phyloP scores from a whole-genome alignment of 257 asterid genomes.

The Solanum ahanhuiri region DNA sequence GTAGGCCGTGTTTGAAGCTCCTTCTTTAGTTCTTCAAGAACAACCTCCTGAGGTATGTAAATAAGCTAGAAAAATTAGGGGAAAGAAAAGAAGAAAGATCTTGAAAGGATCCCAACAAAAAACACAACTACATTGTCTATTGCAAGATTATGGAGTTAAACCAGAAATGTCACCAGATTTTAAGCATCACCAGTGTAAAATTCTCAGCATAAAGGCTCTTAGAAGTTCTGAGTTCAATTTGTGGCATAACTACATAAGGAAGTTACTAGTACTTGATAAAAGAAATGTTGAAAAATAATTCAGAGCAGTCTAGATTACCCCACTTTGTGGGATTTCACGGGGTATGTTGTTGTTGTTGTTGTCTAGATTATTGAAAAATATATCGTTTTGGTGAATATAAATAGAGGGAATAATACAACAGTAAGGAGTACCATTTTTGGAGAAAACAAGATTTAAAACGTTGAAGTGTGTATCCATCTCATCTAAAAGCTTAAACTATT shows the following conservation, averaged over 20 bases:
- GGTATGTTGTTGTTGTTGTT: not conserved
- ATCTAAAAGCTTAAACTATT: not conserved
- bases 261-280: not conserved
- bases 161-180: not conserved
- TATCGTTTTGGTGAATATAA: not conserved
- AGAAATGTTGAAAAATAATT: not conserved
- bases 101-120: not conserved
- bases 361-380: not conserved
- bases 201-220: not conserved
- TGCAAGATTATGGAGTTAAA: not conserved
- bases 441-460: not conserved
- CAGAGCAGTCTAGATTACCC: not conserved
- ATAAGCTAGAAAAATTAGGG: not conserved
- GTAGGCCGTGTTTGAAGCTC: slow-evolving; percentile 90
- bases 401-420: not conserved
- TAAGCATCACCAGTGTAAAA: not conserved
- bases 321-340: not conserved
- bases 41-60: slow-evolving; percentile 44
- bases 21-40: slow-evolving; percentile 67
- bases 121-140: not conserved
- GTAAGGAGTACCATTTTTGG: not conserved
- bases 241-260: not conserved
- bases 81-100: not conserved
- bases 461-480: not conserved
- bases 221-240: not conserved